Evolutionary conservation across 345 rosid genomes (phyloP).

Genomic region (Brassica carinata): DNA sequence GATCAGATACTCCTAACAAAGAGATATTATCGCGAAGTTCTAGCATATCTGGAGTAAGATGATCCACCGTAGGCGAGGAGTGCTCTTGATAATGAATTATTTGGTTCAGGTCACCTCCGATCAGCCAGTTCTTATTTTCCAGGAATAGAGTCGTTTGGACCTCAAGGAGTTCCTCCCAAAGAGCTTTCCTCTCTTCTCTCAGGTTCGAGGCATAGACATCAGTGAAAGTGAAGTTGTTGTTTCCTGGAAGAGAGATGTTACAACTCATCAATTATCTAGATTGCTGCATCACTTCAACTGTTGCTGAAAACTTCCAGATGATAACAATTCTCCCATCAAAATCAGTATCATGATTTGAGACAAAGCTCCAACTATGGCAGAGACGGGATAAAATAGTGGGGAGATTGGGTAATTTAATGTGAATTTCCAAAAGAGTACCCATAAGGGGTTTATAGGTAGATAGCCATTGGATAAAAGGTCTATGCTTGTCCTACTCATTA

Average conservation of each 20-base stretch:
- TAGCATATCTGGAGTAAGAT: neutral
- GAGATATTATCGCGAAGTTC: neutral
- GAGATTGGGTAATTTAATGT: neutral
- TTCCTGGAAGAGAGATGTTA: neutral
- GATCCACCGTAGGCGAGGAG: neutral
- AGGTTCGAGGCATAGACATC: neutral
- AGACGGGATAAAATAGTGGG: neutral
- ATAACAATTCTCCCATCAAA: neutral
- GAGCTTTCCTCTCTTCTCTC: neutral
- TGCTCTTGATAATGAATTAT: neutral
- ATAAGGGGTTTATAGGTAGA: neutral
- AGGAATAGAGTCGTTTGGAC: neutral
- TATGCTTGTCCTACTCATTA: neutral
- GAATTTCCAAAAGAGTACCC: neutral
- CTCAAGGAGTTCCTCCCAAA: neutral
- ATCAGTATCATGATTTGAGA: neutral
- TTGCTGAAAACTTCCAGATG: neutral
- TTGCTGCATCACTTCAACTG: neutral
- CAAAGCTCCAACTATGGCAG: neutral
- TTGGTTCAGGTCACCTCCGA: neutral
- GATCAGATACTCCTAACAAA: neutral
- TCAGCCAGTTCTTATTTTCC: neutral
- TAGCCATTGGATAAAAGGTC: neutral
- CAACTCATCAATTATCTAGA: neutral
- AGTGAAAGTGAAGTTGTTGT: too few species aligned